These are phyloP conservation scores for Ogataea wickerhamii DNA, from an alignment of 805 yeast species.

Conservation along the genomic window DNA sequence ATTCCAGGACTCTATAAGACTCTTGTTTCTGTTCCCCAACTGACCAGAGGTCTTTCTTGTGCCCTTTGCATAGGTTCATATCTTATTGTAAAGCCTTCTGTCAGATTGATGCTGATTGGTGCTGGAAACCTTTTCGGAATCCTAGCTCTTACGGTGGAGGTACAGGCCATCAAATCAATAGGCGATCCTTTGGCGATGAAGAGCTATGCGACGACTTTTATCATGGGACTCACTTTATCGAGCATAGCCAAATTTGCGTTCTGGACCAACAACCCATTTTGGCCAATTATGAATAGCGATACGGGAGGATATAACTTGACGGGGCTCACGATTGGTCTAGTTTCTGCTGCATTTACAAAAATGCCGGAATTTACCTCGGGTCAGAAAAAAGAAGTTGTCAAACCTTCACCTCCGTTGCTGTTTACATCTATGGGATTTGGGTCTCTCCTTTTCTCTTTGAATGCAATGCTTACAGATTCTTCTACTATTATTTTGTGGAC, in stretches of 20 bases:
- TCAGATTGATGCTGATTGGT: conserved; percentile 61
- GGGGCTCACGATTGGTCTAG: conserved; percentile 62
- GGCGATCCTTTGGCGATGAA: conserved; percentile 31
- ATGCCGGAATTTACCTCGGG: conserved; percentile 11
- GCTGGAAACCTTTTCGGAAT: conserved; percentile 63
- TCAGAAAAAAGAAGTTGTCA: conserved; percentile 1
- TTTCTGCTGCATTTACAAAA: conserved; percentile 58
- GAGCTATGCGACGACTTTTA: conserved; percentile 50
- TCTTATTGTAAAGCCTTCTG: conserved; percentile 61
- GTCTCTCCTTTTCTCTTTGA: conserved; percentile 64
- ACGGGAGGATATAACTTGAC: conserved; percentile 84
- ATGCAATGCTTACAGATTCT: conserved; percentile 77
- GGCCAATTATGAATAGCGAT: conserved; percentile 87
- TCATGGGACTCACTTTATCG: conserved; percentile 70
- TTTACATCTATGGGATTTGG: conserved; percentile 71
- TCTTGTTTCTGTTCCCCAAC: conserved; percentile 44
- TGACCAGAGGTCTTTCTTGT: conserved; percentile 53
- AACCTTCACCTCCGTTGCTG: conserved; percentile 39
- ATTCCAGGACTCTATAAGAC: conserved; percentile 35
- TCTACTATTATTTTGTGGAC: conserved; percentile 87
- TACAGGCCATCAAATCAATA: conserved; percentile 37
- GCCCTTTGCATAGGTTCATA: conserved; percentile 75
- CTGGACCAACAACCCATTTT: conserved; percentile 87
- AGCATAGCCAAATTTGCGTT: conserved; percentile 70
- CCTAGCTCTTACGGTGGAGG: conserved; percentile 55